Conservation (phyloP, 345 rosid genomes). For the Ceriops tagal region DNA sequence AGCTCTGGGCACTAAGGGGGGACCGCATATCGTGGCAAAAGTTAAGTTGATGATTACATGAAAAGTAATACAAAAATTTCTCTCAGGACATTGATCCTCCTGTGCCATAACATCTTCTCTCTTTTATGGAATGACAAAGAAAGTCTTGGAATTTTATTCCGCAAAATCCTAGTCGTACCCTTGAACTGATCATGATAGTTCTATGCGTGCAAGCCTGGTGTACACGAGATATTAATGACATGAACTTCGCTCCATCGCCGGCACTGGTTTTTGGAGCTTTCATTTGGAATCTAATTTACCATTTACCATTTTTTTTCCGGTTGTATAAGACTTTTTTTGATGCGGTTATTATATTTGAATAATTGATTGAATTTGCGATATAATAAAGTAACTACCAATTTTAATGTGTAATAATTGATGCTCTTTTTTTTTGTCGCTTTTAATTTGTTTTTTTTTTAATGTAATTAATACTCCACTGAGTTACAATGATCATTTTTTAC, state of each 20-base stretch:
- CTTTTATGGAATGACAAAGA: too few relatives aligned
- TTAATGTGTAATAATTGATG: too few relatives aligned
- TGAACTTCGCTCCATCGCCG: background rate
- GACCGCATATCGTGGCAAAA: conserved; percentile 1
- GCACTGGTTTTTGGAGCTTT: too few relatives aligned
- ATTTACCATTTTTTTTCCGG: background rate
- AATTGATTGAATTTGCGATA: too few relatives aligned
- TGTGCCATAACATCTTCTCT: background rate
- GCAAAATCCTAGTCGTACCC: conserved; percentile 8
- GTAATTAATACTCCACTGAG: too few relatives aligned
- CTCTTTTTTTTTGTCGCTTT: too few relatives aligned
- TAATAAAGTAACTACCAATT: too few relatives aligned
- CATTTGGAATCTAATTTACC: too few relatives aligned
- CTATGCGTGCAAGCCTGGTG: background rate
- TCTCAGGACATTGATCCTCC: too few relatives aligned
- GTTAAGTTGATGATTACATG: background rate
- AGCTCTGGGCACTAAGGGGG: background rate
- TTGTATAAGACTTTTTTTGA: background rate
- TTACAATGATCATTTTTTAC: too few relatives aligned
- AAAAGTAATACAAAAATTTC: background rate
- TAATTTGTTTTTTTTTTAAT: too few relatives aligned
- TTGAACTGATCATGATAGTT: background rate
- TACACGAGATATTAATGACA: background rate
- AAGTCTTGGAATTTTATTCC: conserved; percentile 5
- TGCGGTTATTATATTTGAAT: background rate